A percentile compares a stretch with the other conserved stretches of the same genome.
phyloP scores from a whole-genome alignment of 176 grass and related monocot genomes.

The Neostapfia colusana region DNA sequence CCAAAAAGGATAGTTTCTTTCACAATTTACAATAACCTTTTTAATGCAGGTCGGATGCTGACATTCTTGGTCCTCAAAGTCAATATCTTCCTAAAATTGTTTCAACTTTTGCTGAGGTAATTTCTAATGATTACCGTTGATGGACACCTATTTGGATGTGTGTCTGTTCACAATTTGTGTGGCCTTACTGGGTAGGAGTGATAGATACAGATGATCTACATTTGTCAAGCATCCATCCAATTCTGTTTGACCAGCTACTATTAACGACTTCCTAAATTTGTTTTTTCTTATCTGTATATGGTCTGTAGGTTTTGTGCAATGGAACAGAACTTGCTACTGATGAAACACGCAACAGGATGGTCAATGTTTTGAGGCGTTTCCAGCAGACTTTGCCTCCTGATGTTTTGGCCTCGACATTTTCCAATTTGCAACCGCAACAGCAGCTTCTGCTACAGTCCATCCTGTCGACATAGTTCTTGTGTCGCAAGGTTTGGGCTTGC shows the following conservation, averaged over 20 bases:
- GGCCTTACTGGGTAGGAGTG: not conserved
- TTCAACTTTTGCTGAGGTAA: conserved; percentile 85
- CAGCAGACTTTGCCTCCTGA: conserved; percentile 84
- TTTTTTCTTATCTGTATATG: not conserved
- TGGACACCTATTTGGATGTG: not conserved
- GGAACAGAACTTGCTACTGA: conserved; percentile 79
- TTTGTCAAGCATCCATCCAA: not conserved
- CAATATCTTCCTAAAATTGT: conserved; percentile 83
- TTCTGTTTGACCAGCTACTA: not conserved
- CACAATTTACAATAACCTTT: conserved; percentile 29
- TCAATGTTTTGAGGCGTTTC: conserved; percentile 70
- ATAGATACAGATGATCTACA: not conserved
- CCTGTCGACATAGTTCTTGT: conserved; percentile 54
- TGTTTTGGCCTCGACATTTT: conserved; percentile 74
- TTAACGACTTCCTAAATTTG: not conserved
- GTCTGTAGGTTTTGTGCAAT: conserved; percentile 59
- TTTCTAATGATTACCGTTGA: not conserved
- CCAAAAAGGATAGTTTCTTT: conserved; percentile 3
- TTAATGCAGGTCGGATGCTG: conserved; percentile 69
- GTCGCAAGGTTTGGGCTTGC: conserved; percentile 21
- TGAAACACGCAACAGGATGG: conserved; percentile 64
- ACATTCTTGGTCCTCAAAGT: conserved; percentile 75
- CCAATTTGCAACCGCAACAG: conserved; percentile 85
- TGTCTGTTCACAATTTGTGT: not conserved
- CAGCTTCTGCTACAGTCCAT: conserved; percentile 79